phyloP scores from a whole-genome alignment of 371 early-diverging fungal genomes.

The Apophysomyces trapeziformis region DNA sequence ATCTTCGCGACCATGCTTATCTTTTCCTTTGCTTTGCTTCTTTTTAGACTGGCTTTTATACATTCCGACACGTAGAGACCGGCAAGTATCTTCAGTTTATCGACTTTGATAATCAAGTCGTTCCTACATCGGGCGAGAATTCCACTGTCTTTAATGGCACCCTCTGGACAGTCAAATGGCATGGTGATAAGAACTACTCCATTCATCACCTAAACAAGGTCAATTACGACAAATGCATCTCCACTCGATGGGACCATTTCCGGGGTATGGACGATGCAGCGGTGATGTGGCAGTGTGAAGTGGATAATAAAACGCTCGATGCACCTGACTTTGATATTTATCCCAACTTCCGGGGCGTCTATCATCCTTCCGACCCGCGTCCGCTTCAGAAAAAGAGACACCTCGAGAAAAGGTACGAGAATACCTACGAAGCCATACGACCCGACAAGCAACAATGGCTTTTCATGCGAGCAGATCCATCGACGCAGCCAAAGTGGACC shows the following conservation, averaged over 20 bases:
- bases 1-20: too few relatives aligned
- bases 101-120: slow-evolving; percentile 31
- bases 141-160: slow-evolving; percentile 37
- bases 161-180: slow-evolving; percentile 39
- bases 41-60: slow-evolving; percentile 37
- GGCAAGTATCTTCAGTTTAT: slow-evolving; percentile 40
- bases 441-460: slow-evolving; percentile 43
- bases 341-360: slow-evolving; percentile 32
- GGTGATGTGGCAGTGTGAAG: slow-evolving; percentile 41
- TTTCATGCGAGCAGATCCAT: slow-evolving; percentile 32
- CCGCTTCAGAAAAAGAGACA: slow-evolving; percentile 18
- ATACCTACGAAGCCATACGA: slow-evolving; percentile 35
- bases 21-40: neutral
- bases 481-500: slow-evolving; percentile 17
- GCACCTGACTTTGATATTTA: slow-evolving; percentile 35
- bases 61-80: slow-evolving; percentile 34
- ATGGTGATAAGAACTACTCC: slow-evolving; percentile 37
- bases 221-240: slow-evolving; percentile 38
- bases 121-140: slow-evolving; percentile 35
- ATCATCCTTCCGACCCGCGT: slow-evolving; percentile 29
- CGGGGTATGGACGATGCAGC: slow-evolving; percentile 37
- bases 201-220: slow-evolving; percentile 35
- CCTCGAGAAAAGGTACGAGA: slow-evolving; percentile 19
- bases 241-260: slow-evolving; percentile 39
- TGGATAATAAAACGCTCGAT: slow-evolving; percentile 30